These are phyloP conservation scores for Quillaja saponaria DNA, from an alignment of 306 rosid genomes.

Conservation along the genomic window DNA sequence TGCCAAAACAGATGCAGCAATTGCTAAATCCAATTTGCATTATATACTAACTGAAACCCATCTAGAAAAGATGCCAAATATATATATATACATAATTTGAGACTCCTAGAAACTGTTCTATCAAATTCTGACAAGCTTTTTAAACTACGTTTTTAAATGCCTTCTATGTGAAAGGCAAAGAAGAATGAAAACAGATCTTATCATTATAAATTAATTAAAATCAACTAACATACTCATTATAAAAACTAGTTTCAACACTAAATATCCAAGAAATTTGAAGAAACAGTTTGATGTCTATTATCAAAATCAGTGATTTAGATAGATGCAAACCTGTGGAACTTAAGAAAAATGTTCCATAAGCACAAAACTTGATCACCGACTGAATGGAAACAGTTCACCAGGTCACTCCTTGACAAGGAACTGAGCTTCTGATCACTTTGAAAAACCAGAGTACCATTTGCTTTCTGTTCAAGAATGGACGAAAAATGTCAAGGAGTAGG, in stretches of 20 bases:
- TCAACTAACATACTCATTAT: background rate
- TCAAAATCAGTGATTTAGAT: conserved; percentile 16
- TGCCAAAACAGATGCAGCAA: no score
- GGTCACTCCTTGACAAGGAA: conserved; percentile 48
- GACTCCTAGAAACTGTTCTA: conserved; percentile 12
- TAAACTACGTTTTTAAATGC: conserved; percentile 6
- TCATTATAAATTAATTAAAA: conserved; percentile 4
- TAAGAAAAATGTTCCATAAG: conserved; percentile 78
- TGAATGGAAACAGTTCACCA: conserved; percentile 44
- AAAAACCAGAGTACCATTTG: conserved; percentile 39
- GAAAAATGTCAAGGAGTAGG: conserved; percentile 19
- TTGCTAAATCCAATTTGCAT: no score
- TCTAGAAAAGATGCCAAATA: conserved; percentile 20
- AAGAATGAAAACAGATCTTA: conserved; percentile 3
- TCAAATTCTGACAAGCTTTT: background rate
- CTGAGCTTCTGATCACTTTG: conserved; percentile 46
- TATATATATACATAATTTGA: background rate
- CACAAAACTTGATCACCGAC: conserved; percentile 74
- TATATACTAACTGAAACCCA: background rate
- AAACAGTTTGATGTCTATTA: background rate
- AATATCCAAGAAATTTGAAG: conserved; percentile 2
- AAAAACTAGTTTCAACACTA: background rate
- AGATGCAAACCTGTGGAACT: conserved; percentile 70
- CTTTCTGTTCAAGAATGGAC: conserved; percentile 41
- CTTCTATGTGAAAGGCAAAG: background rate